phyloP scores from a whole-genome alignment of 2,329 filamentous ascomycete genomes.

The Ampelomyces quisqualis region DNA sequence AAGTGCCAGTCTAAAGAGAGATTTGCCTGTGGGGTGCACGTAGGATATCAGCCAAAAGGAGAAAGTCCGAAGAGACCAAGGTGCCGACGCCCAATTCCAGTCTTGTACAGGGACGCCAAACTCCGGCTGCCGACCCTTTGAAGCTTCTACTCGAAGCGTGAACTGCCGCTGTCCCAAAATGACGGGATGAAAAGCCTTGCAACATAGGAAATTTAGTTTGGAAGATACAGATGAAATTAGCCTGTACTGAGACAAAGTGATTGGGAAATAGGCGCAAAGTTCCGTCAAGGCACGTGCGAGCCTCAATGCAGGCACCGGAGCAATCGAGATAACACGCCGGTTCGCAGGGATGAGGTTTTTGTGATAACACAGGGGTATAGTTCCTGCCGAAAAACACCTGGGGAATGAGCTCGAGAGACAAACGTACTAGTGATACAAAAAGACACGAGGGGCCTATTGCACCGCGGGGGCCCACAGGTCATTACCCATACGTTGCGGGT shows the following conservation, averaged over 20 bases:
- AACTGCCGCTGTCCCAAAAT: constrained; percentile 13
- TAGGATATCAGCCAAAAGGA: constrained; percentile 25
- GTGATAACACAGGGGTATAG: constrained; percentile 45
- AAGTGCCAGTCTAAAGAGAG: constrained; percentile 44
- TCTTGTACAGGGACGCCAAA: constrained; percentile 38
- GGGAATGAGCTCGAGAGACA: constrained; percentile 35
- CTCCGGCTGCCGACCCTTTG: constrained; percentile 28
- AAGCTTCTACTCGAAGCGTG: constrained; percentile 13
- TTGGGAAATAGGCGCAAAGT: constrained; percentile 15
- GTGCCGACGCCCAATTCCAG: constrained; percentile 35
- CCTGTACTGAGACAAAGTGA: constrained; percentile 16
- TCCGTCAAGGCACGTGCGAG: constrained; percentile 25
- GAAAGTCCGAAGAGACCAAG: constrained; percentile 17
- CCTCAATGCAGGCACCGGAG: constrained; percentile 30
- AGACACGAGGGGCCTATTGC: constrained; percentile 34
- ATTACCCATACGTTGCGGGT: constrained; percentile 41
- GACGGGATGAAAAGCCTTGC: constrained; percentile 25
- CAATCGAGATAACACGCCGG: constrained; percentile 34
- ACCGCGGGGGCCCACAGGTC: constrained; percentile 48
- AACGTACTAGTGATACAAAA: constrained; percentile 37
- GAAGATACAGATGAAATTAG: constrained; percentile 24
- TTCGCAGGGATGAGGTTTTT: constrained; percentile 36
- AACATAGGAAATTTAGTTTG: constrained; percentile 28
- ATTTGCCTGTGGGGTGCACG: constrained; percentile 26
- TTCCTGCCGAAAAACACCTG: constrained; percentile 43